Base-by-base conservation (phyloP, 768 basidiomycete genomes). In the Naematelia encephala region DNA sequence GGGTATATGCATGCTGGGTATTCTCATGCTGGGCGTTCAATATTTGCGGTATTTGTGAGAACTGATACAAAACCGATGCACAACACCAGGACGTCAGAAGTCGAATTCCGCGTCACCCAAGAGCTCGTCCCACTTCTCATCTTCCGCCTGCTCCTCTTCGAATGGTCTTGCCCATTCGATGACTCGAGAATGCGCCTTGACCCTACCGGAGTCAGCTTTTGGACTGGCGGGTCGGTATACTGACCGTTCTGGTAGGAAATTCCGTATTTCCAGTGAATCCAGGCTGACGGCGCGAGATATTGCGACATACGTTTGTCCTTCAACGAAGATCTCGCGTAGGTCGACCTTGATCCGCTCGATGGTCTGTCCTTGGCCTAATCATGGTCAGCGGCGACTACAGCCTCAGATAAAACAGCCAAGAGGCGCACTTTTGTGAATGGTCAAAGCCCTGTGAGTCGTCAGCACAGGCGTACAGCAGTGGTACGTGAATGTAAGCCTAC, bases 261-360 rank as follows among this genome's bases (percentile, higher is more conserved):
- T 67, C 22, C 26, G 45, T 1, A 77, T 50, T 39, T 77, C 70
- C 3, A 77, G 55, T 8, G 60, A 68, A 16, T 77, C 75, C 27
- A 77, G 53, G 42, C 67, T 69, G 13, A 68, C 68, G 0, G 75
- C 75, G 60, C 75, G 61, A 2, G 73, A 75, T 10, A 77, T 61
- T 0, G 75, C 75, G 3, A 77, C 75, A 26, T 51, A 23, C 11
- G 29, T 66, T 54, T 11, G 67, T 74, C 78, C 58, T 75, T 73
- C 58, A 77, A 52, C 93, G 70, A 98, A 98, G 8, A 96, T 87
- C 71, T 84, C 87, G 21, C 84, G 85, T 26, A 97, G 80, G 72
- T 97, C 92, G 43, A 97, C 90, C 72, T 87, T 91, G 61, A 97
- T 91, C 25, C 90, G 85, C 28, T 91, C 88, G 11, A 98, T 81